Evolutionary conservation across 2,329 filamentous ascomycete species (phyloP).

Genomic region (Fusarium duplospermum): DNA sequence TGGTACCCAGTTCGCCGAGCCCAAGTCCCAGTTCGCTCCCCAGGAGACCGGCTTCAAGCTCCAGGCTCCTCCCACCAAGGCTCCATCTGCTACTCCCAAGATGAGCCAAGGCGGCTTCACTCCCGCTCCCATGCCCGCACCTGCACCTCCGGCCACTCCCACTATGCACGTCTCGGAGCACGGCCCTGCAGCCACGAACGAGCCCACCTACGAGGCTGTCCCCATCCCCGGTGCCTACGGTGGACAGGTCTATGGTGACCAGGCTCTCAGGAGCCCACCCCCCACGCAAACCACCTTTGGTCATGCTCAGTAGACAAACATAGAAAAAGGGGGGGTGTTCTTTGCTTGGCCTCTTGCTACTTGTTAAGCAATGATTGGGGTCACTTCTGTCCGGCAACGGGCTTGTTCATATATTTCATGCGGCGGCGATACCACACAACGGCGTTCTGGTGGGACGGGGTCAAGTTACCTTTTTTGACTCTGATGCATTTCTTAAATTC

Average conservation of each 20-base stretch:
- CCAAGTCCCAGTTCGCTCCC: conserved; percentile 70
- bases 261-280: conserved; percentile 64
- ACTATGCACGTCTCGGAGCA: conserved; percentile 69
- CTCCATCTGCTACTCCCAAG: conserved; percentile 82
- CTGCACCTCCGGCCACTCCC: conserved; percentile 44
- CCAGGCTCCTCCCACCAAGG: conserved; percentile 83
- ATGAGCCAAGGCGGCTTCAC: conserved; percentile 72
- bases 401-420: conserved; percentile 22
- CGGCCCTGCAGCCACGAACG: conserved; percentile 78
- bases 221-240: conserved; percentile 90
- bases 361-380: conserved; percentile 16
- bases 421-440: conserved; percentile 37
- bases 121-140: conserved; percentile 54
- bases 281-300: conserved; percentile 59
- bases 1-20: conserved; percentile 67
- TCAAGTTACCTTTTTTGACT: conserved; percentile 19
- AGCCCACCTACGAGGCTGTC: conserved; percentile 86
- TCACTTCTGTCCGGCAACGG: conserved; percentile 11
- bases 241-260: conserved; percentile 74
- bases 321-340: conserved; percentile 8
- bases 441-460: conserved; percentile 26
- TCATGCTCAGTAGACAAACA: conserved; percentile 42
- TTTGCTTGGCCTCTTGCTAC: conserved; percentile 28
- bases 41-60: conserved; percentile 79
- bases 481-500: conserved; percentile 16